A percentile compares a stretch with the other conserved stretches of the same genome.
Conservation (phyloP, 2,329 filamentous ascomycete species). For the Aspergillus sergii region DNA sequence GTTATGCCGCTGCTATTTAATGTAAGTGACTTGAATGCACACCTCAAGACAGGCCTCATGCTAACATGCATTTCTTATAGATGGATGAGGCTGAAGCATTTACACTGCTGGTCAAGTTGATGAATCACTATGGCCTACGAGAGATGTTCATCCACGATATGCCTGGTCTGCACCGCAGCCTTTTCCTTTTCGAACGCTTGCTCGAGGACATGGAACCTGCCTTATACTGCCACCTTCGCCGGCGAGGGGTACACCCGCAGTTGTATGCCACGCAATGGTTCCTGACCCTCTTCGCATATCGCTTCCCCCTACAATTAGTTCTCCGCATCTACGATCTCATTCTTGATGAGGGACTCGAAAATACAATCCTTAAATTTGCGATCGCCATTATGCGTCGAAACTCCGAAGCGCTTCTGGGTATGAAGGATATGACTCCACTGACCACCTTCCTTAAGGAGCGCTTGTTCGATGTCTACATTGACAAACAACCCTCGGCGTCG, state of each 20-base stretch:
- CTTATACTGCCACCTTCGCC: constrained; percentile 88
- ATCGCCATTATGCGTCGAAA: constrained; percentile 98
- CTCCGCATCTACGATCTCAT: constrained; percentile 96
- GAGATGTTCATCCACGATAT: constrained; percentile 95
- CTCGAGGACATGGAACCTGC: constrained; percentile 93
- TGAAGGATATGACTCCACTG: constrained; percentile 88
- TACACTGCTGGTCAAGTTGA: constrained; percentile 85
- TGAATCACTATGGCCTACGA: constrained; percentile 93
- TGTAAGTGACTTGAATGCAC: constrained; percentile 51
- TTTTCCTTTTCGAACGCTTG: constrained; percentile 93
- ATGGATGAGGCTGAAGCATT: constrained; percentile 99
- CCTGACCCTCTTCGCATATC: constrained; percentile 95
- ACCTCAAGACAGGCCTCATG: background rate
- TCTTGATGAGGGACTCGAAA: constrained; percentile 84
- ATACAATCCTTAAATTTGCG: constrained; percentile 89
- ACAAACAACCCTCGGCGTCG: constrained; percentile 86
- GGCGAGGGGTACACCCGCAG: constrained; percentile 83
- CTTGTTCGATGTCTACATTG: constrained; percentile 95
- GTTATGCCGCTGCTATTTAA: constrained; percentile 97
- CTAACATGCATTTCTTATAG: constrained; percentile 40
- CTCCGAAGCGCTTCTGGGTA: constrained; percentile 70
- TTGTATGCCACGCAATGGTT: constrained; percentile 99
- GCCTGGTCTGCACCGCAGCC: constrained; percentile 88
- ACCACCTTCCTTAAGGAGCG: constrained; percentile 92
- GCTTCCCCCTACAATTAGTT: constrained; percentile 93